A percentile compares a stretch with the other conserved stretches of the same genome.
Conservation (phyloP, 139 green algal species). For the Chlamydomonas sp. region DNA sequence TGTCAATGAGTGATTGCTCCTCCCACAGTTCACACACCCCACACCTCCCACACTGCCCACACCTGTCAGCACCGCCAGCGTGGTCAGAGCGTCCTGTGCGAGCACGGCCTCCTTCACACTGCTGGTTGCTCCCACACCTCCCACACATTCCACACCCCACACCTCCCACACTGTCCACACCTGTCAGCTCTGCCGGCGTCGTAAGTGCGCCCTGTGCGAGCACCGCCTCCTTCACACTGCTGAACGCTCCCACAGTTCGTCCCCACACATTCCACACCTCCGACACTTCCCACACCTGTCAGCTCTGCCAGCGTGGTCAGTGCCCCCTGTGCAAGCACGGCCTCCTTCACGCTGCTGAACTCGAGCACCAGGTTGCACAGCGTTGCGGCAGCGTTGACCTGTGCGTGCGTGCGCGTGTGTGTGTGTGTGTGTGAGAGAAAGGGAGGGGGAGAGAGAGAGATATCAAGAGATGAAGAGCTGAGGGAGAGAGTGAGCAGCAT, state of each 20-base stretch:
- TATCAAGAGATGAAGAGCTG: too few species aligned
- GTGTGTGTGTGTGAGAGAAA: too few species aligned
- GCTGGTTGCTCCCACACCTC: neutral
- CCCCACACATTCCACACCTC: neutral
- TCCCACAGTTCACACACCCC: too few species aligned
- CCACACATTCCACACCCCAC: too few species aligned
- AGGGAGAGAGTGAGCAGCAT: too few species aligned
- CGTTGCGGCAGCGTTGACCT: conserved; percentile 49
- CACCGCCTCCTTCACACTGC: conserved; percentile 54
- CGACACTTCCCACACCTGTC: too few species aligned
- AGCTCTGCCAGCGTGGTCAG: conserved; percentile 16
- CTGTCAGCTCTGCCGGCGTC: conserved; percentile 2
- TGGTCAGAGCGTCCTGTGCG: conserved; percentile 26
- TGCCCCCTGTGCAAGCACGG: conserved; percentile 42
- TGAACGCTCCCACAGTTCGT: too few species aligned
- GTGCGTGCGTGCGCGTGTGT: too few species aligned
- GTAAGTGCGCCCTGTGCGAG: conserved; percentile 39
- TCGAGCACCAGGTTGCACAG: conserved; percentile 82
- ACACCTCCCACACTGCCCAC: neutral
- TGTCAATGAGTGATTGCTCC: too few species aligned
- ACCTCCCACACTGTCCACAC: neutral
- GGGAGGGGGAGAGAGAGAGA: too few species aligned
- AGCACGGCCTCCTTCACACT: conserved; percentile 58
- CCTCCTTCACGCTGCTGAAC: conserved; percentile 56
- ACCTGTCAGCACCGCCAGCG: neutral